A percentile compares a stretch with the other conserved stretches of the same genome.
Conservation (phyloP, 352 stramenopile species). For the Phytophthora multivora region DNA sequence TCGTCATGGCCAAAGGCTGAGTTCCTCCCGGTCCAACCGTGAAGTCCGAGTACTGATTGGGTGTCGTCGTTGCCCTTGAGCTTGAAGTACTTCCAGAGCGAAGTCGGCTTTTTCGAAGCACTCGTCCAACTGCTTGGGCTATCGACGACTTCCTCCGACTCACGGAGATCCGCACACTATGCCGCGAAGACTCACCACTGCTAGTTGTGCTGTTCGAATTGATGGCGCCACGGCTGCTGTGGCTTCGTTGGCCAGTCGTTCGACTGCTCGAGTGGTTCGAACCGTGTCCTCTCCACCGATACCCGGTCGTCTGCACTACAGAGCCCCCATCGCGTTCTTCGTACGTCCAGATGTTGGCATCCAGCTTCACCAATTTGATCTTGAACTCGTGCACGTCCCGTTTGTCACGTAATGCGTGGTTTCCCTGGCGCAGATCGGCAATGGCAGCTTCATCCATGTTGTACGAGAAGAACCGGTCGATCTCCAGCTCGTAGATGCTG, state of each 20-base stretch:
- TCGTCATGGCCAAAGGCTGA: conserved; percentile 31
- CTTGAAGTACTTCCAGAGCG: conserved; percentile 34
- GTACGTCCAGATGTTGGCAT: conserved; percentile 82
- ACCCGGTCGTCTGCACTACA: conserved; percentile 17
- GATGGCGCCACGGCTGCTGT: conserved; percentile 33
- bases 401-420: conserved; percentile 62
- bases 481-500: conserved; percentile 72
- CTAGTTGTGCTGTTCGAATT: conserved; percentile 44
- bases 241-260: conserved; percentile 27
- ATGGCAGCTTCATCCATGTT: conserved; percentile 61
- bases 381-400: conserved; percentile 68
- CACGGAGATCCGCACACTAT: conserved; percentile 31
- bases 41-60: conserved; percentile 45
- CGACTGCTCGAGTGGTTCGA: conserved; percentile 41
- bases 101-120: conserved; percentile 42
- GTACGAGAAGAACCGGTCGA: conserved; percentile 77
- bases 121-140: conserved; percentile 34
- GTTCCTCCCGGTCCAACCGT: conserved; percentile 23
- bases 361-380: conserved; percentile 75
- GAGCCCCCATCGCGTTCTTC: conserved; percentile 36
- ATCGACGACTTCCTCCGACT: conserved; percentile 40
- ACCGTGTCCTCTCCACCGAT: conserved; percentile 31
- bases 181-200: conserved; percentile 37
- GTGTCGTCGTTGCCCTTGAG: conserved; percentile 31
- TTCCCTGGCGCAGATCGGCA: conserved; percentile 49